Percentiles rank a stretch among this genome's conserved stretches.
These are phyloP conservation scores for Boletellus deceptivus DNA, from an alignment of 1,284 basidiomycete species.

Conservation along the genomic window DNA sequence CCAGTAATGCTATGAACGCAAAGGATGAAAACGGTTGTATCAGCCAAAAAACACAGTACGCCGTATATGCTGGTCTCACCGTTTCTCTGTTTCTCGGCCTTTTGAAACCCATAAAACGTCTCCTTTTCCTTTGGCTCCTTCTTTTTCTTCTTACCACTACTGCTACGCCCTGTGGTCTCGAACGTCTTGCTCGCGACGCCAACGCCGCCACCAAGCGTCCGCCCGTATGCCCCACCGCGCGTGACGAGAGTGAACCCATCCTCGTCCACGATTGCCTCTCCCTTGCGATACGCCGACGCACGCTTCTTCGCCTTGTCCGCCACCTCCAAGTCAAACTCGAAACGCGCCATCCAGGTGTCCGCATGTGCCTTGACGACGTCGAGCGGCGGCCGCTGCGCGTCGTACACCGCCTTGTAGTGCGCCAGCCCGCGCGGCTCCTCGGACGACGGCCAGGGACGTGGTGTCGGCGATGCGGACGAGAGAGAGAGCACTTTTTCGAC, in stretches of 20 bases:
- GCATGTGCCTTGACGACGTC: conserved; percentile 71
- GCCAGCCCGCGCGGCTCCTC: conserved; percentile 64
- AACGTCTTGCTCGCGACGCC: conserved; percentile 75
- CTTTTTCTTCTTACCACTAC: conserved; percentile 44
- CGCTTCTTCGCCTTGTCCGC: conserved; percentile 53
- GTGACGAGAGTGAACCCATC: conserved; percentile 92
- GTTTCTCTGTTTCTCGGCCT: conserved; percentile 81
- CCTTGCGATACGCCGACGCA: conserved; percentile 67
- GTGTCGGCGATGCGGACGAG: conserved; percentile 36
- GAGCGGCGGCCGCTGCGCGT: conserved; percentile 67
- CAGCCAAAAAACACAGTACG: conserved; percentile 1
- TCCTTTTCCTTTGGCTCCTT: conserved; percentile 72
- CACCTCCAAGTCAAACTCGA: conserved; percentile 59
- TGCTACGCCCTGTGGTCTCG: conserved; percentile 57
- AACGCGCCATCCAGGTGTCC: conserved; percentile 71
- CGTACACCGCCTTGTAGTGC: conserved; percentile 67
- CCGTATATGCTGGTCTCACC: conserved; percentile 46
- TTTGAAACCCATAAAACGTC: conserved; percentile 86
- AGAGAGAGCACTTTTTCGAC: conserved; percentile 58
- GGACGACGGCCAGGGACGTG: conserved; percentile 59
- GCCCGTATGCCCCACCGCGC: conserved; percentile 82
- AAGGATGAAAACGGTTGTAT: not conserved
- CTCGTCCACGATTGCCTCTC: conserved; percentile 84
- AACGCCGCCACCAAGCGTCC: conserved; percentile 79
- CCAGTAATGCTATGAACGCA: conserved; percentile 44